Percentiles rank a stretch among this genome's conserved stretches.
phyloP scores from a whole-genome alignment of 2,329 filamentous ascomycete genomes.

The Diaporthe velutina region DNA sequence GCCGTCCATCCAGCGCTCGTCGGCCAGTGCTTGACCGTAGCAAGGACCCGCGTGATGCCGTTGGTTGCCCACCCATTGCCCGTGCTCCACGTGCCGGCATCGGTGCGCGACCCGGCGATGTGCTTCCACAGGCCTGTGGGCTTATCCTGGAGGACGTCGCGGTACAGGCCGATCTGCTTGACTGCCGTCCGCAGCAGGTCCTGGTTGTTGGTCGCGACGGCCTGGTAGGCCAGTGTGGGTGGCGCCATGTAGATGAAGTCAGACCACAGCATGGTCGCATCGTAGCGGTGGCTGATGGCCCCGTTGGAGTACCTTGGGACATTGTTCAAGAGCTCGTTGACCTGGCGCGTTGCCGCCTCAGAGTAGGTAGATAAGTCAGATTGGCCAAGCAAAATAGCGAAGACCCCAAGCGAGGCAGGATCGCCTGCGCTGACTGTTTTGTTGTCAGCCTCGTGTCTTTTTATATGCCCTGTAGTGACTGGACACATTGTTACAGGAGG shows the following conservation, averaged over 20 bases:
- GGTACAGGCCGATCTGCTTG: slow-evolving; percentile 3
- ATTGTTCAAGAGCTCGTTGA: neutral
- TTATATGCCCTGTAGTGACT: neutral
- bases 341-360: neutral
- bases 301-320: neutral
- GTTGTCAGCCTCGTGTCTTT: neutral
- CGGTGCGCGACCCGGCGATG: neutral
- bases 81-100: slow-evolving; percentile 3
- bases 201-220: neutral
- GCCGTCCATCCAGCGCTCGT: neutral
- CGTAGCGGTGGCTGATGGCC: slow-evolving; percentile 4
- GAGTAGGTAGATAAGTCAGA: neutral
- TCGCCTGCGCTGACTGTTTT: slow-evolving; percentile 2
- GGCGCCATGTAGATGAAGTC: neutral
- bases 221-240: neutral
- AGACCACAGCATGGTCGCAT: slow-evolving; percentile 1
- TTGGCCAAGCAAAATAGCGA: slow-evolving; percentile 1
- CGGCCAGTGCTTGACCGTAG: neutral
- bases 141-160: neutral
- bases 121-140: neutral
- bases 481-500: neutral
- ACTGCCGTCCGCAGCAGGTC: slow-evolving; percentile 3
- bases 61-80: neutral
- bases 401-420: neutral
- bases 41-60: neutral